Percentiles rank a stretch among this genome's conserved stretches.
Conservation (phyloP, 768 basidiomycete species). For the Auricularia heimuer region DNA sequence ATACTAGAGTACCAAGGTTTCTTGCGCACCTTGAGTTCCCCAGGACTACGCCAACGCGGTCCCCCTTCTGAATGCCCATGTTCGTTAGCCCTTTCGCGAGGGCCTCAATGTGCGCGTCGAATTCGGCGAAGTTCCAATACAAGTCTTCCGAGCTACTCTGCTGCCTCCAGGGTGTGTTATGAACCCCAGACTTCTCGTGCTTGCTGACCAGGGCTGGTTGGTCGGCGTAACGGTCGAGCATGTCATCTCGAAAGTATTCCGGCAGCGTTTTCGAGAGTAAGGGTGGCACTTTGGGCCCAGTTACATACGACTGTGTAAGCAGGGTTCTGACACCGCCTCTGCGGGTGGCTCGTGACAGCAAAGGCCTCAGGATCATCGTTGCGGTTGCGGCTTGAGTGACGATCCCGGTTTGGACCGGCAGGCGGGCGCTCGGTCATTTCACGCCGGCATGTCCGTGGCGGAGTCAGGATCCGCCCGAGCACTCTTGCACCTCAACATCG, state of each 20-base stretch:
- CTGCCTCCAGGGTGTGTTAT: slow-evolving; percentile 49
- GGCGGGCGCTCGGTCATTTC: not conserved
- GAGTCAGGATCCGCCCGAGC: not conserved
- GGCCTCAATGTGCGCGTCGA: slow-evolving; percentile 54
- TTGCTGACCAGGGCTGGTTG: slow-evolving; percentile 58
- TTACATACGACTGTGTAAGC: slow-evolving; percentile 43
- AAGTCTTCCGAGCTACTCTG: slow-evolving; percentile 46
- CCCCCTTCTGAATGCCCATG: slow-evolving; percentile 65
- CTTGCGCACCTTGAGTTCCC: slow-evolving; percentile 65
- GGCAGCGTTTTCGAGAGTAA: slow-evolving; percentile 47
- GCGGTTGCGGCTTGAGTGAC: not conserved
- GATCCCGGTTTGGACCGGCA: not conserved
- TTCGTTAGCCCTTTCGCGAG: slow-evolving; percentile 58
- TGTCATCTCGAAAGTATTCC: slow-evolving; percentile 48
- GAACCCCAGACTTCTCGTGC: slow-evolving; percentile 44
- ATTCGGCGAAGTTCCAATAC: slow-evolving; percentile 66
- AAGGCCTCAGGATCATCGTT: no score
- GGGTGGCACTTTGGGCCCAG: slow-evolving; percentile 47
- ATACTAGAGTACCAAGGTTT: not conserved
- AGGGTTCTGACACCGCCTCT: not conserved
- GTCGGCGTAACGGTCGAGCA: slow-evolving; percentile 38
- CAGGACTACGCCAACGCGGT: slow-evolving; percentile 73
- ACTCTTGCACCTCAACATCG: not conserved
- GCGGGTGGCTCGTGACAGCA: not conserved
- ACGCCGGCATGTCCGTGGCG: not conserved